Percentiles rank a stretch among this genome's conserved stretches.
phyloP scores from a whole-genome alignment of 352 stramenopile genomes.

The Sclerospora graminicola region DNA sequence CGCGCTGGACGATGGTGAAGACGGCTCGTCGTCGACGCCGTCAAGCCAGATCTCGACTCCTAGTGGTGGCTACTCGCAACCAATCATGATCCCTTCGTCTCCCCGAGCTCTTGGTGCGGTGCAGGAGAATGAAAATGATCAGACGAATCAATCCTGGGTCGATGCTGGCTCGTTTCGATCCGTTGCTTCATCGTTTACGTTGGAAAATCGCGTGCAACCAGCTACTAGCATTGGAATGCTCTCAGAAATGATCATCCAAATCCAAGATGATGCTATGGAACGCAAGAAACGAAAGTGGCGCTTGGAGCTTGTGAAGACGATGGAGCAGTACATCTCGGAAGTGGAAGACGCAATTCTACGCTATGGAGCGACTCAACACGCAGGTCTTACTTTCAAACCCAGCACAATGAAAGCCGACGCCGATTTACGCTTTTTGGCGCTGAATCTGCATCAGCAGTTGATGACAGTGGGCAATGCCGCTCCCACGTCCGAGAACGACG shows the following conservation, averaged over 20 bases:
- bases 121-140: conserved; percentile 19
- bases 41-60: conserved; percentile 40
- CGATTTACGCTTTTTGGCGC: conserved; percentile 56
- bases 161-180: conserved; percentile 6
- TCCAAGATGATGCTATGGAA: conserved; percentile 71
- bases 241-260: conserved; percentile 82
- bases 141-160: conserved; percentile 9
- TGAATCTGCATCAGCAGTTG: conserved; percentile 83
- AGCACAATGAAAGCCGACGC: conserved; percentile 83
- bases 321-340: conserved; percentile 77
- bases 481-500: conserved; percentile 43
- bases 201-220: conserved; percentile 15
- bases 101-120: conserved; percentile 24
- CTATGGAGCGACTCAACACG: conserved; percentile 60
- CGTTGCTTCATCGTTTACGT: conserved; percentile 1
- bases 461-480: conserved; percentile 68
- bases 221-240: conserved; percentile 64
- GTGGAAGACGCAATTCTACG: conserved; percentile 67
- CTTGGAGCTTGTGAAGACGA: conserved; percentile 52
- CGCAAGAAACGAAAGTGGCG: conserved; percentile 78
- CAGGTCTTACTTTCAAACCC: conserved; percentile 72
- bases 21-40: conserved; percentile 34
- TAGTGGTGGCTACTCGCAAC: conserved; percentile 23
- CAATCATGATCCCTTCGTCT: conserved; percentile 15
- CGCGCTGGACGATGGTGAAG: conserved; percentile 20